Evolutionary conservation across 805 yeast genomes (phyloP).

Genomic region (Ogataea sp.): DNA sequence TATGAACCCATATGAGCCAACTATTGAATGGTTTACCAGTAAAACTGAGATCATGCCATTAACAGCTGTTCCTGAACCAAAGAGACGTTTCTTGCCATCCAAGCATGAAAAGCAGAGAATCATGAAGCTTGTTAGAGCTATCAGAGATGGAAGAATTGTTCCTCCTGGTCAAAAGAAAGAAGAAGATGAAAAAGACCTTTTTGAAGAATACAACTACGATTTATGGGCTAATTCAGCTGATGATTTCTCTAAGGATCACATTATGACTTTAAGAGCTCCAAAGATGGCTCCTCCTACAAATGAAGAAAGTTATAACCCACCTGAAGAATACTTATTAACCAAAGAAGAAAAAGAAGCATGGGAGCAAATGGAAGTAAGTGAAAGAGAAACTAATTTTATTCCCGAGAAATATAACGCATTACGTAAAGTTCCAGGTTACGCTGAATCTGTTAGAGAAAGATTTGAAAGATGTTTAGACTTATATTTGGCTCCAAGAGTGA

Average conservation of each 20-base stretch:
- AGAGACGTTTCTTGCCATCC: slow-evolving; percentile 93
- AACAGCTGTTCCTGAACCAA: slow-evolving; percentile 93
- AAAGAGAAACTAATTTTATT: slow-evolving; percentile 68
- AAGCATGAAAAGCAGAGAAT: slow-evolving; percentile 94
- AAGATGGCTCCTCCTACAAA: slow-evolving; percentile 93
- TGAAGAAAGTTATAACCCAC: slow-evolving; percentile 96
- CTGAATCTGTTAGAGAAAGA: slow-evolving; percentile 75
- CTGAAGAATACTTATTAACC: slow-evolving; percentile 81
- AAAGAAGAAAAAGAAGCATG: slow-evolving; percentile 71
- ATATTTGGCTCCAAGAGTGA: slow-evolving; percentile 92
- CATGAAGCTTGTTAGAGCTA: slow-evolving; percentile 94
- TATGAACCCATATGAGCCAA: slow-evolving; percentile 86
- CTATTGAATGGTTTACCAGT: slow-evolving; percentile 91
- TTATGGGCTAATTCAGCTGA: slow-evolving; percentile 76
- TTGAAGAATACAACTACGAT: slow-evolving; percentile 46
- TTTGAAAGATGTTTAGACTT: slow-evolving; percentile 92
- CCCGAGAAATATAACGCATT: slow-evolving; percentile 79
- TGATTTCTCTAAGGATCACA: slow-evolving; percentile 55
- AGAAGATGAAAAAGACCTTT: slow-evolving; percentile 38
- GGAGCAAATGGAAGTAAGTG: slow-evolving; percentile 63
- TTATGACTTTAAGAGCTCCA: slow-evolving; percentile 92
- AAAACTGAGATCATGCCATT: slow-evolving; percentile 84
- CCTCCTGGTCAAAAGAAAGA: slow-evolving; percentile 64
- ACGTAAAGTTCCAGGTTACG: slow-evolving; percentile 91
- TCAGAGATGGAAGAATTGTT: slow-evolving; percentile 89